These are phyloP conservation scores for Pseudogymnoascus sp. DNA, from an alignment of 2,329 filamentous ascomycete species.

Conservation along the genomic window DNA sequence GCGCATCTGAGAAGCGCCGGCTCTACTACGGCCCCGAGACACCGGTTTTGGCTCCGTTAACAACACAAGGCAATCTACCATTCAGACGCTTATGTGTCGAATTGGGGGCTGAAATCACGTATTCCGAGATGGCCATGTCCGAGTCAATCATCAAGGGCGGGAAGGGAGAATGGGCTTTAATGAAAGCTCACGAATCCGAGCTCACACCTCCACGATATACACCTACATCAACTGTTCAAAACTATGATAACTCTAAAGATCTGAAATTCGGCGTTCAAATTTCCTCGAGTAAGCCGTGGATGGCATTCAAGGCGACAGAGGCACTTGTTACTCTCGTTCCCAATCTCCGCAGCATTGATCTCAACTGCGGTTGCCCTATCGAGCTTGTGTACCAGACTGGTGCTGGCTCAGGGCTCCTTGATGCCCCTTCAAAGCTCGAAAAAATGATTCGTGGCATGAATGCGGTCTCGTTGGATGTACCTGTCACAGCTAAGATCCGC, in stretches of 20 bases:
- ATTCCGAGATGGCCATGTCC: constrained; percentile 97
- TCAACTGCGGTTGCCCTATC: constrained; percentile 97
- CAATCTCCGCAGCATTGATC: constrained; percentile 78
- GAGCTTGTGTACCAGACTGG: constrained; percentile 85
- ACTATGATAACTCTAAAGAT: constrained; percentile 76
- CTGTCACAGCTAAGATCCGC: constrained; percentile 89
- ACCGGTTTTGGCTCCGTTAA: constrained; percentile 85
- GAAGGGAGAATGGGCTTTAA: constrained; percentile 86
- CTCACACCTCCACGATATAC: constrained; percentile 60
- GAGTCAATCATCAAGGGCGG: constrained; percentile 81
- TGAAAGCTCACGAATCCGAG: constrained; percentile 87
- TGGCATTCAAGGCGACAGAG: constrained; percentile 81
- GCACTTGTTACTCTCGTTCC: constrained; percentile 68
- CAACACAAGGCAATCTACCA: constrained; percentile 91
- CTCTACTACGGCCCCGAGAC: constrained; percentile 94
- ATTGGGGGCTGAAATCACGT: constrained; percentile 84
- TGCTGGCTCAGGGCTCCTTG: constrained; percentile 85
- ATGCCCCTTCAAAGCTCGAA: constrained; percentile 77
- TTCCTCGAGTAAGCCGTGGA: constrained; percentile 83
- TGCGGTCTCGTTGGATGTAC: constrained; percentile 77
- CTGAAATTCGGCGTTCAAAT: constrained; percentile 89
- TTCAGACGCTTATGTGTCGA: constrained; percentile 86
- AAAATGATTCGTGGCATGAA: constrained; percentile 97
- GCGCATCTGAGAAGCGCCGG: constrained; percentile 84
- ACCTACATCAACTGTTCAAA: constrained; percentile 41